Conservation (phyloP, 148 eudicot genomes). For the Simmondsia chinensis region DNA sequence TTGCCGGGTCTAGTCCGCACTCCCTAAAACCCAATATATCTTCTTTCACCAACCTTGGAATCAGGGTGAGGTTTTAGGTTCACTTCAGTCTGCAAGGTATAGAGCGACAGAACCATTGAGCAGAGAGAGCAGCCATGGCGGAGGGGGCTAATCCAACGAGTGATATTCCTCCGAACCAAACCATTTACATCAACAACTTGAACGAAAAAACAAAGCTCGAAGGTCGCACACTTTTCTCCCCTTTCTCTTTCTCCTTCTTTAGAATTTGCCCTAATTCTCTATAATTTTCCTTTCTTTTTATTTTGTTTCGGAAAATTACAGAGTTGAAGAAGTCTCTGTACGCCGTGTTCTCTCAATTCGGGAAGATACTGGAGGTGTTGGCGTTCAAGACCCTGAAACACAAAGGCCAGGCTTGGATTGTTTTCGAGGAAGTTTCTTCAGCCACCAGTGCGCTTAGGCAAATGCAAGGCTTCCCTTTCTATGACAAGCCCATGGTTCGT, state of each 20-base stretch:
- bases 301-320: constrained; percentile 7
- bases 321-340: constrained; percentile 80
- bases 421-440: constrained; percentile 76
- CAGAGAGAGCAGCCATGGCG: no score
- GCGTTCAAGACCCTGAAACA: constrained; percentile 96
- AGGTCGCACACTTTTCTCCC: constrained; percentile 21
- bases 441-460: constrained; percentile 77
- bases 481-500: constrained; percentile 92
- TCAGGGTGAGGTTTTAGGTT: no score
- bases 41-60: no score
- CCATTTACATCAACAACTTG: constrained; percentile 92
- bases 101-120: no score
- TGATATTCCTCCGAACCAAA: constrained; percentile 51
- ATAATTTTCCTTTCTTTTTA: neutral
- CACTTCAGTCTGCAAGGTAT: no score
- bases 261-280: constrained; percentile 9
- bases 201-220: constrained; percentile 90
- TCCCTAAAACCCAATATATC: no score
- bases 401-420: constrained; percentile 98
- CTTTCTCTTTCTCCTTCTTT: neutral
- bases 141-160: constrained; percentile 21
- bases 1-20: no score
- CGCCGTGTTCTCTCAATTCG: constrained; percentile 91
- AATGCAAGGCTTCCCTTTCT: constrained; percentile 93
- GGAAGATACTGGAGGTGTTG: constrained; percentile 83